Evolutionary conservation across 2,329 filamentous ascomycete genomes (phyloP).

Genomic region (Trichocomaceae sp.): DNA sequence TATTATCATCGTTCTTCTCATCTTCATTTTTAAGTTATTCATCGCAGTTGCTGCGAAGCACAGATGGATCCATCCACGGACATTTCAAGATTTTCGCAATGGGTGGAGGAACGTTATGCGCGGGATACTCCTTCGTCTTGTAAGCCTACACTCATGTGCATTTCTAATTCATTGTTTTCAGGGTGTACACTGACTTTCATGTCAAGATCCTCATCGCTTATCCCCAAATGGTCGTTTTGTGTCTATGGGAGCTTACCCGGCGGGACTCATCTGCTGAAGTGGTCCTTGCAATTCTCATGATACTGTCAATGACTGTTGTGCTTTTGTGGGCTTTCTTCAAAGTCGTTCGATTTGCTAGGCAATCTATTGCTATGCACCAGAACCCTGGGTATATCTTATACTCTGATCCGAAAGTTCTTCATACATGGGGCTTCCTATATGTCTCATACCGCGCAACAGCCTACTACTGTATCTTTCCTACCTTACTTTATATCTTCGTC

Average conservation of each 20-base stretch:
- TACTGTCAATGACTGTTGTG: conserved; percentile 69
- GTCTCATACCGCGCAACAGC: conserved; percentile 93
- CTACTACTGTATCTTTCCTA: conserved; percentile 87
- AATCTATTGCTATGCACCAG: conserved; percentile 83
- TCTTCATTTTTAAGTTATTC: conserved; percentile 71
- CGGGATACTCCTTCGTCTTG: conserved; percentile 82
- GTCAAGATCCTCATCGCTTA: conserved; percentile 70
- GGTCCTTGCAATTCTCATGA: conserved; percentile 80
- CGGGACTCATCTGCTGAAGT: conserved; percentile 79
- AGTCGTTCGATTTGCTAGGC: conserved; percentile 80
- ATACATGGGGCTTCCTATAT: conserved; percentile 98
- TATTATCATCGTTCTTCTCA: conserved; percentile 62
- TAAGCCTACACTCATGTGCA: conserved; percentile 21
- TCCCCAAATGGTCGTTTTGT: conserved; percentile 86
- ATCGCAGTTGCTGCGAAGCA: conserved; percentile 69
- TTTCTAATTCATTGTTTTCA: neutral
- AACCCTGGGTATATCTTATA: conserved; percentile 96
- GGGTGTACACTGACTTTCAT: neutral
- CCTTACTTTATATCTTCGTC: conserved; percentile 70
- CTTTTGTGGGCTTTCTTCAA: conserved; percentile 82
- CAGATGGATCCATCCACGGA: conserved; percentile 72
- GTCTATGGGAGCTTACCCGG: conserved; percentile 86
- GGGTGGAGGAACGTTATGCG: conserved; percentile 90
- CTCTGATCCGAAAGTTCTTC: conserved; percentile 82
- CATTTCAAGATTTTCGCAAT: conserved; percentile 88